Evolutionary conservation across 2,329 filamentous ascomycete genomes (phyloP).

Genomic region (Penicillium sp.): DNA sequence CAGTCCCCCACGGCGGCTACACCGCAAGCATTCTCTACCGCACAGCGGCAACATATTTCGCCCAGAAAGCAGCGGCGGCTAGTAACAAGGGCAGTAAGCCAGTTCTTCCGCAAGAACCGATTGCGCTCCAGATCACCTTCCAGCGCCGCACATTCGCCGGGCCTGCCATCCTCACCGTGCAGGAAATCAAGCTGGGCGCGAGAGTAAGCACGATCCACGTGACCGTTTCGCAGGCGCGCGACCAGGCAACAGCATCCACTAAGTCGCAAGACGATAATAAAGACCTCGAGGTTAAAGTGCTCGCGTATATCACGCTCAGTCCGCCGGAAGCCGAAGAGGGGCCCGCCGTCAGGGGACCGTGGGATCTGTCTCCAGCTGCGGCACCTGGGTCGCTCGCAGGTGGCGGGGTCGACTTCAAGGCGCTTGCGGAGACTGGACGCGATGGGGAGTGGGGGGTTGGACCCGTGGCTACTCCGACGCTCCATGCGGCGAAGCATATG

Average conservation of each 20-base stretch:
- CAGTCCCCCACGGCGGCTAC: slow-evolving; percentile 71
- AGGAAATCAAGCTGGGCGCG: slow-evolving; percentile 65
- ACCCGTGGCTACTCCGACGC: background rate
- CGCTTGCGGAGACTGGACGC: background rate
- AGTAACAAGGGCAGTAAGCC: slow-evolving; percentile 29
- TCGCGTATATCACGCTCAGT: slow-evolving; percentile 66
- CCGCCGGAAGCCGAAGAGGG: background rate
- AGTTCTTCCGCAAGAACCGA: slow-evolving; percentile 54
- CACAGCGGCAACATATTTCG: slow-evolving; percentile 62
- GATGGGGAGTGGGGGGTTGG: background rate
- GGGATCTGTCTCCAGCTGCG: background rate
- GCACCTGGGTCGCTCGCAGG: background rate
- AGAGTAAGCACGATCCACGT: slow-evolving; percentile 65
- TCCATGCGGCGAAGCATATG: background rate
- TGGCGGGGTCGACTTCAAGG: background rate
- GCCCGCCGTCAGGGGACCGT: background rate
- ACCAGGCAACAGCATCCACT: slow-evolving; percentile 22
- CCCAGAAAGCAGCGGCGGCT: slow-evolving; percentile 53
- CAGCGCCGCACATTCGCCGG: slow-evolving; percentile 63
- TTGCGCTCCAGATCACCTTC: slow-evolving; percentile 66
- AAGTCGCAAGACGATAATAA: background rate
- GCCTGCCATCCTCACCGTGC: slow-evolving; percentile 59
- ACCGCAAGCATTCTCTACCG: slow-evolving; percentile 64
- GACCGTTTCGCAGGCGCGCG: slow-evolving; percentile 47
- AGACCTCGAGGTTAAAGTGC: slow-evolving; percentile 59